These are phyloP conservation scores for Hemerocallis citrina DNA, from an alignment of 106 monocot species.

Conservation along the genomic window DNA sequence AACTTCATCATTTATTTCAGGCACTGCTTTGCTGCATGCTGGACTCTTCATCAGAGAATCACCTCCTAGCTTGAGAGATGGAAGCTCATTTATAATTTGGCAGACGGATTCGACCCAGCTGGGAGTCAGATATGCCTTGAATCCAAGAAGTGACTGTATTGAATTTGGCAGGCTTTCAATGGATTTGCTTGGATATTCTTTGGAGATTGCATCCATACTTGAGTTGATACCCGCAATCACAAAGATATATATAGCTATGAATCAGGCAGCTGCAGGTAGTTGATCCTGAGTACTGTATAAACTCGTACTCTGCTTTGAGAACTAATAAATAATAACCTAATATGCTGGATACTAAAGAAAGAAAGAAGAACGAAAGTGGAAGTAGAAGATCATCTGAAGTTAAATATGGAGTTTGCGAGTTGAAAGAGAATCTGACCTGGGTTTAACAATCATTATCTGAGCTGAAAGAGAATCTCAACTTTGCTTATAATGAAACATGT, in stretches of 20 bases:
- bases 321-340: too few relatives aligned
- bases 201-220: slow-evolving; percentile 4
- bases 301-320: too few relatives aligned
- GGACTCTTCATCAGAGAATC: background rate
- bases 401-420: background rate
- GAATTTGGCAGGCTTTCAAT: slow-evolving; percentile 26
- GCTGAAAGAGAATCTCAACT: background rate
- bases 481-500: background rate
- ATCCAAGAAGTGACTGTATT: slow-evolving; percentile 29
- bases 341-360: background rate
- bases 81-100: slow-evolving; percentile 26
- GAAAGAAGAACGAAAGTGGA: background rate
- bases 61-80: slow-evolving; percentile 5
- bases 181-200: slow-evolving; percentile 12
- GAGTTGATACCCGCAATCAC: background rate
- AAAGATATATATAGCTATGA: background rate
- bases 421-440: background rate
- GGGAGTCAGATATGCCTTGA: slow-evolving; percentile 24
- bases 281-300: background rate
- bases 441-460: background rate
- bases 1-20: slow-evolving; percentile 11
- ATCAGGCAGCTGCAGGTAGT: background rate
- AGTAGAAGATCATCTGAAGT: background rate
- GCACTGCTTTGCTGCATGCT: background rate
- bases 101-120: slow-evolving; percentile 35